Conservation (phyloP, 306 rosid genomes). For the Betula pendula region DNA sequence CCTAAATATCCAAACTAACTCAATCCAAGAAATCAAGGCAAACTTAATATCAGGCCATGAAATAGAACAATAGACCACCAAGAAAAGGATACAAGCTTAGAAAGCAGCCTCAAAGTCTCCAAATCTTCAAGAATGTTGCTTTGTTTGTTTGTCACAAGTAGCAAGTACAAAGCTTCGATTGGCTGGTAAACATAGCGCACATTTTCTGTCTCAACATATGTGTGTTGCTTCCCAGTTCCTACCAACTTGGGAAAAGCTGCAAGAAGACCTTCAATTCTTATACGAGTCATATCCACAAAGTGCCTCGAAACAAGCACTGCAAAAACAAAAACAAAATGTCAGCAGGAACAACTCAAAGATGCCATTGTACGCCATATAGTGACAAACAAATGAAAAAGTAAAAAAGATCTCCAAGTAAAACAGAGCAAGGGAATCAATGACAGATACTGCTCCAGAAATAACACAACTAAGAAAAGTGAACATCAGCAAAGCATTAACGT, state of each 20-base stretch:
- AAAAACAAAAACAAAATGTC: conserved; percentile 12
- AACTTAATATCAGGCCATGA: conserved; percentile 7
- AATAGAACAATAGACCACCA: conserved; percentile 22
- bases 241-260: conserved; percentile 96
- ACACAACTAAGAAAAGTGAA: not conserved
- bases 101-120: conserved; percentile 88
- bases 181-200: conserved; percentile 99
- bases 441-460: not conserved
- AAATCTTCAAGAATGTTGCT: conserved; percentile 95
- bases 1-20: conserved; percentile 2
- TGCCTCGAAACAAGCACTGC: conserved; percentile 95
- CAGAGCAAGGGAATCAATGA: not conserved
- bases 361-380: conserved; percentile 9
- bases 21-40: conserved; percentile 21
- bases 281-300: conserved; percentile 88
- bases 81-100: conserved; percentile 89
- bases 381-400: conserved; percentile 7
- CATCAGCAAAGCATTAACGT: not conserved
- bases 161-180: conserved; percentile 85
- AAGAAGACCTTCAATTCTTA: conserved; percentile 96
- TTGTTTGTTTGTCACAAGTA: conserved; percentile 92
- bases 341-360: conserved; percentile 9
- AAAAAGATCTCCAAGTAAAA: not conserved
- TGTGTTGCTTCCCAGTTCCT: conserved; percentile 95
- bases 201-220: conserved; percentile 92